These are phyloP conservation scores for Helianthus tuberosus DNA, from an alignment of 129 eudicot species.

Conservation along the genomic window DNA sequence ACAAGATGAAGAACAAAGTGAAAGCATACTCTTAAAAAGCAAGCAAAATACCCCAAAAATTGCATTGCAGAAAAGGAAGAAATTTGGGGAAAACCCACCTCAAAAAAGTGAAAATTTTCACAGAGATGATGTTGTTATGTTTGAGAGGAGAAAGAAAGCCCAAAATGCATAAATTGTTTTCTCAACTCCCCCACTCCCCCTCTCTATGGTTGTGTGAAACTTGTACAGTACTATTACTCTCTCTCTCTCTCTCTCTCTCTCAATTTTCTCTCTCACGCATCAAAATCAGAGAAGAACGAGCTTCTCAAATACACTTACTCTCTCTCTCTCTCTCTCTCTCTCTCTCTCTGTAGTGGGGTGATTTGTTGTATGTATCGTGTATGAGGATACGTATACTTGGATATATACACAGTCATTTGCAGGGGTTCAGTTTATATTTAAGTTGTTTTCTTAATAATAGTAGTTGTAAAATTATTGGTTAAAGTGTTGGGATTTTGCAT, in stretches of 20 bases:
- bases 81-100: slow-evolving; percentile 39
- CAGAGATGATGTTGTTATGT: slow-evolving; percentile 36
- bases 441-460: slow-evolving; percentile 18
- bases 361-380: neutral
- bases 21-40: slow-evolving; percentile 18
- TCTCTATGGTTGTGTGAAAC: slow-evolving; percentile 40
- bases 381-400: neutral
- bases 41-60: slow-evolving; percentile 21
- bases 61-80: slow-evolving; percentile 22
- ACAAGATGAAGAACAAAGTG: neutral
- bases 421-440: neutral
- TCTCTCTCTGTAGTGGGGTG: neutral
- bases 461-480: neutral
- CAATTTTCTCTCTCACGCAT: slow-evolving; percentile 44
- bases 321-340: slow-evolving; percentile 1
- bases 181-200: slow-evolving; percentile 36
- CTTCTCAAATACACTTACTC: slow-evolving; percentile 60
- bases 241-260: slow-evolving; percentile 16
- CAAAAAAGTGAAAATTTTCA: slow-evolving; percentile 22
- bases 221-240: slow-evolving; percentile 42
- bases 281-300: slow-evolving; percentile 78
- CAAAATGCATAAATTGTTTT: slow-evolving; percentile 42
- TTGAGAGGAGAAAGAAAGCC: slow-evolving; percentile 33
- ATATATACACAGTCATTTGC: slow-evolving; percentile 1
- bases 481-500: too few species aligned